Conservation (phyloP, 495 filamentous ascomycete genomes). For the Daldinia decipiens region DNA sequence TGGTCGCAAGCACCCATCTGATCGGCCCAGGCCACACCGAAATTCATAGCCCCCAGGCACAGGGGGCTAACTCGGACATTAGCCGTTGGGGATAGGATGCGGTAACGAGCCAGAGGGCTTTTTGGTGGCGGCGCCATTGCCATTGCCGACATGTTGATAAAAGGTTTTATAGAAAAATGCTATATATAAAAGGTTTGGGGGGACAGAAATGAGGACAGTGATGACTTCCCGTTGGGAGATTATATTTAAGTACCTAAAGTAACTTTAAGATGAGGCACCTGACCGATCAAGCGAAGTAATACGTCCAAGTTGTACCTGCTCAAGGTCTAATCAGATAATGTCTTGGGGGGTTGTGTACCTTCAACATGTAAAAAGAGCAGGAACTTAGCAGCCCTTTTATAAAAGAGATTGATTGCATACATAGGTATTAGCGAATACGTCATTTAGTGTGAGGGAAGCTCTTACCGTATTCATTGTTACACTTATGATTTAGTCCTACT, state of each 20-base stretch:
- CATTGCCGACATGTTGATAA: constrained; percentile 19
- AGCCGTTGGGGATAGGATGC: constrained; percentile 68
- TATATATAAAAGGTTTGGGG: not conserved
- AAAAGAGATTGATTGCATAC: not conserved
- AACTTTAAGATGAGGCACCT: constrained; percentile 7
- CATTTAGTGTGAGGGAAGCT: not conserved
- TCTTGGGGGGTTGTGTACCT: not conserved
- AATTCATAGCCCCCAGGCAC: constrained; percentile 71
- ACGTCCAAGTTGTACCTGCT: not conserved
- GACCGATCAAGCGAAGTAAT: not conserved
- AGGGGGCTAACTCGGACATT: constrained; percentile 68
- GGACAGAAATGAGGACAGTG: not conserved
- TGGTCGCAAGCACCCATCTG: constrained; percentile 70
- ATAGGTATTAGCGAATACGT: too few species aligned
- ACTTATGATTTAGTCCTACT: not conserved
- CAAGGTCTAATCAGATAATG: not conserved
- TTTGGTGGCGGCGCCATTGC: constrained; percentile 53
- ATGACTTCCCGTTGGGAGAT: not conserved
- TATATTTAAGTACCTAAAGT: not conserved
- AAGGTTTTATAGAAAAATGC: not conserved
- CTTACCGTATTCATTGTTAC: not conserved
- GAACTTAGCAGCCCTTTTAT: constrained; percentile 18
- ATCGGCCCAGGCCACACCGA: constrained; percentile 64
- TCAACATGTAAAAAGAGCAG: not conserved
- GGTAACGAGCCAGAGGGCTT: constrained; percentile 65